These are phyloP conservation scores for Dendrobium officinale DNA, from an alignment of 106 monocot genomes.

Conservation along the genomic window DNA sequence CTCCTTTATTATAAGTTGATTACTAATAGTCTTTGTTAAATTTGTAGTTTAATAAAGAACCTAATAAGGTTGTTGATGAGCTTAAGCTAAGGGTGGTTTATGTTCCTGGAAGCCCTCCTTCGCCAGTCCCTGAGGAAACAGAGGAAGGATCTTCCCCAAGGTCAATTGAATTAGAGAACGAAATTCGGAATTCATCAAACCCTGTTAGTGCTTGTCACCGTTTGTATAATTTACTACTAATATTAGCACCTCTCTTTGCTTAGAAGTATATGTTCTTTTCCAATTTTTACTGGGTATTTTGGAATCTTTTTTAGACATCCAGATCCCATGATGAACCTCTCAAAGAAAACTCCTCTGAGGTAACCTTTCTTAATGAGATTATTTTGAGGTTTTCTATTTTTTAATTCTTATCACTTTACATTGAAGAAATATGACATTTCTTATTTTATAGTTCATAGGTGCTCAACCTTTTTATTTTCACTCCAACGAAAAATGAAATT, in stretches of 20 bases:
- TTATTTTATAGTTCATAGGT: no score
- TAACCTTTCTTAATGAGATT: conserved; percentile 3
- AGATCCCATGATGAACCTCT: conserved; percentile 37
- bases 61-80: conserved; percentile 71
- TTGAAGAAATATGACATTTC: no score
- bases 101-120: conserved; percentile 73
- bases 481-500: no score
- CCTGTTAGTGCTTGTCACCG: conserved; percentile 34
- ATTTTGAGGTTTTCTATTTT: no score
- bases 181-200: conserved; percentile 20
- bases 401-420: no score
- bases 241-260: background rate
- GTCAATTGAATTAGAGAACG: conserved; percentile 48
- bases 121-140: conserved; percentile 80
- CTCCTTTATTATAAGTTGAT: background rate
- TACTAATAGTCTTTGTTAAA: background rate
- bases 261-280: background rate
- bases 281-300: background rate
- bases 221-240: background rate
- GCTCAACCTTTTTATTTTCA: no score
- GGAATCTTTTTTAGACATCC: conserved; percentile 36
- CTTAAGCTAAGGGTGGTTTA: conserved; percentile 71
- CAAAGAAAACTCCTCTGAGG: conserved; percentile 47
- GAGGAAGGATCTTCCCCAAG: conserved; percentile 80
- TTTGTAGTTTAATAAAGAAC: conserved; percentile 66